Evolutionary conservation across 352 stramenopile genomes (phyloP).

Genomic region (Pythium phragmitis): DNA sequence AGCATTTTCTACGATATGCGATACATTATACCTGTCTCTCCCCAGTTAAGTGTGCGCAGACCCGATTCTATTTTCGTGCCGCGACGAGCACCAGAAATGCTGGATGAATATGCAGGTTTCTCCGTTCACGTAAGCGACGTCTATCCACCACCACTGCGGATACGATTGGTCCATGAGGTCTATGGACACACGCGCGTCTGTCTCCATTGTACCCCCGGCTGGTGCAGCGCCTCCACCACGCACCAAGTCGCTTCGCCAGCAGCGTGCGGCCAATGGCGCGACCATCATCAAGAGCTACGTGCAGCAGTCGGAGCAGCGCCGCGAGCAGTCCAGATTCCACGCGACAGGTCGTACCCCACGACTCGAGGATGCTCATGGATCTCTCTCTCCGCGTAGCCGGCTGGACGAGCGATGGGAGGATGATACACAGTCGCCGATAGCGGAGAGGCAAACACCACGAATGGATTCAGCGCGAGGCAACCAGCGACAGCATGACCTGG

Average conservation of each 20-base stretch:
- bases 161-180: too few species aligned
- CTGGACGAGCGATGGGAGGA: constrained; percentile 11
- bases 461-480: background rate
- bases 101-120: background rate
- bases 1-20: too few species aligned
- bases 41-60: background rate
- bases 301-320: constrained; percentile 28
- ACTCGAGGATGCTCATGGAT: background rate
- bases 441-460: background rate
- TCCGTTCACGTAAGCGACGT: background rate
- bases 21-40: background rate
- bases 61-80: background rate
- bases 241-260: constrained; percentile 28
- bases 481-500: constrained; percentile 10
- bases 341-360: background rate
- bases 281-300: constrained; percentile 30
- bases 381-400: background rate
- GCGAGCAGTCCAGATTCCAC: constrained; percentile 30
- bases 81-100: background rate
- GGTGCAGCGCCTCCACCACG: constrained; percentile 12
- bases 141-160: too few species aligned
- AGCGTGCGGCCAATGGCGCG: constrained; percentile 29
- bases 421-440: background rate
- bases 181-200: constrained; percentile 19
- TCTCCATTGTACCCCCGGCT: constrained; percentile 20